Percentiles rank a stretch among this genome's conserved stretches.
Evolutionary conservation across 2,329 filamentous ascomycete genomes (phyloP).

Genomic region (Coniochaeta pulveracea): DNA sequence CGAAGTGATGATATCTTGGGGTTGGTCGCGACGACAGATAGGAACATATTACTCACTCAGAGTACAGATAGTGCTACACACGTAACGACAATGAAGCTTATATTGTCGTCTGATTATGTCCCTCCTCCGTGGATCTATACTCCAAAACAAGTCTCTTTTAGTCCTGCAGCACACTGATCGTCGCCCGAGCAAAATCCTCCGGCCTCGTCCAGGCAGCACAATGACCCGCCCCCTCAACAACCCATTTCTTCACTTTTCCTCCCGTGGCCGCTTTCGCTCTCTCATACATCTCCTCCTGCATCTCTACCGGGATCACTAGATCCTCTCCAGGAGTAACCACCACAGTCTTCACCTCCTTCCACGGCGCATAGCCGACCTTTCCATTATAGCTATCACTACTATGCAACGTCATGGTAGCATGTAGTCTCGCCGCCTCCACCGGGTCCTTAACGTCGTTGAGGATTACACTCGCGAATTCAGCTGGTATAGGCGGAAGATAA

Average conservation of each 20-base stretch:
- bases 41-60: no score
- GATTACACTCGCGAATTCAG: background rate
- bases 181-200: no score
- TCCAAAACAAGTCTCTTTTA: no score
- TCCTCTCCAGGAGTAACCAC: slow-evolving; percentile 8
- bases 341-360: slow-evolving; percentile 8
- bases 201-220: background rate
- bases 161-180: no score
- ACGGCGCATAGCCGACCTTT: slow-evolving; percentile 9
- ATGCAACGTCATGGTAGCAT: slow-evolving; percentile 7
- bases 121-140: no score
- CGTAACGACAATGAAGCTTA: no score
- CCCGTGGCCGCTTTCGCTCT: slow-evolving; percentile 6
- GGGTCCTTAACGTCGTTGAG: slow-evolving; percentile 6
- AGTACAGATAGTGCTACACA: no score
- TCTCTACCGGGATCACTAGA: slow-evolving; percentile 6
- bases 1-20: no score
- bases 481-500: slow-evolving; percentile 6
- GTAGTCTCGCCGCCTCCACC: background rate
- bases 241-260: slow-evolving; percentile 6
- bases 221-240: slow-evolving; percentile 5
- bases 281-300: slow-evolving; percentile 8
- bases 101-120: no score
- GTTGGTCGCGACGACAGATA: no score
- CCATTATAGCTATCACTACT: slow-evolving; percentile 10